Conservation (phyloP, 139 green algal species). For the Chlamydomonas sphaeroides region DNA sequence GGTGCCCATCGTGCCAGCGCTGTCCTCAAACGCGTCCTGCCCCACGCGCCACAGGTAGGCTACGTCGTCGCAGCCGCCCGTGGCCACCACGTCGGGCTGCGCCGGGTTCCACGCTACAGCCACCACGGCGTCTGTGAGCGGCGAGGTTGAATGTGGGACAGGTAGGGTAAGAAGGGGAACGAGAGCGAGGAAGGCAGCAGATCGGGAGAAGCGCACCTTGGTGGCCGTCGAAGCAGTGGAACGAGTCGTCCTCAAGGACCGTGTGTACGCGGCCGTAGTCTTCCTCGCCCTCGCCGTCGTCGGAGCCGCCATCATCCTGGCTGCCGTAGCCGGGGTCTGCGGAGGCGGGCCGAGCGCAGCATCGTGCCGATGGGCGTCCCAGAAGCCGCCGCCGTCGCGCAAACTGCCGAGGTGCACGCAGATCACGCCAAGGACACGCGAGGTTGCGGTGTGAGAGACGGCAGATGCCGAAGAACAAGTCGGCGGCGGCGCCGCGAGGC, state of each 20-base stretch:
- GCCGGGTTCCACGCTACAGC: slow-evolving; percentile 78
- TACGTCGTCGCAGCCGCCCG: slow-evolving; percentile 81
- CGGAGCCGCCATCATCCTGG: slow-evolving; percentile 39
- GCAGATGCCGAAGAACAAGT: no score
- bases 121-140: slow-evolving; percentile 72
- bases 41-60: slow-evolving; percentile 82
- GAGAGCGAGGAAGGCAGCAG: no score
- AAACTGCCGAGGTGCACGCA: no score
- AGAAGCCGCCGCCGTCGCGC: no score
- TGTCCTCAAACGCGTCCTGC: slow-evolving; percentile 71
- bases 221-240: slow-evolving; percentile 79
- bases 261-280: slow-evolving; percentile 28
- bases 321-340: slow-evolving; percentile 49
- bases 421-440: no score
- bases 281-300: slow-evolving; percentile 41
- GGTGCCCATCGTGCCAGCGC: slow-evolving; percentile 59
- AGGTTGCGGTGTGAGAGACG: no score
- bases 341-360: no score
- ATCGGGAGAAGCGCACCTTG: slow-evolving; percentile 50
- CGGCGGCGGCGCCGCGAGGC: no score
- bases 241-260: slow-evolving; percentile 65
- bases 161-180: not conserved
- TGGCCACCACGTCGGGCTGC: slow-evolving; percentile 75
- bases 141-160: not conserved
- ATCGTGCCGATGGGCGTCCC: no score